Conservation (phyloP, 73 alveolate genomes). For the Durusdinium trenchii region DNA sequence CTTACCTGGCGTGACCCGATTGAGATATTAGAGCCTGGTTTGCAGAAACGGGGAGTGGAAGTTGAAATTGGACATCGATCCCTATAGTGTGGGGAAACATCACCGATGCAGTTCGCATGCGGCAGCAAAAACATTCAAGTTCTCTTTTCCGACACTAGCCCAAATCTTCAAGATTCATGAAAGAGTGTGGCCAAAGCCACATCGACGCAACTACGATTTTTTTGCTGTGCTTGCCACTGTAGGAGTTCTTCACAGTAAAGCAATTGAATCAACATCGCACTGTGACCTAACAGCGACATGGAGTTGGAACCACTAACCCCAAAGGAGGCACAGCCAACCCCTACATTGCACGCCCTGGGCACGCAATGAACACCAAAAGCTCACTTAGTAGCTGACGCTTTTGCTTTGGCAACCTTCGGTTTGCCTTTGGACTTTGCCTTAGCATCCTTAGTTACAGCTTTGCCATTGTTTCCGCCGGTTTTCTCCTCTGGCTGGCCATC, state of each 20-base stretch:
- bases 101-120: neutral
- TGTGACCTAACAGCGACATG: neutral
- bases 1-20: constrained; percentile 38
- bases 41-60: neutral
- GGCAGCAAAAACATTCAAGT: too few relatives aligned
- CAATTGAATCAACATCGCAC: neutral
- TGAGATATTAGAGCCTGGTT: too few relatives aligned
- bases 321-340: too few relatives aligned
- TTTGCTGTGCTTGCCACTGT: too few relatives aligned
- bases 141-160: neutral
- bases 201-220: too few relatives aligned
- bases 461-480: neutral
- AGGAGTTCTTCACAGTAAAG: neutral
- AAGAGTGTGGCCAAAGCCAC: too few relatives aligned
- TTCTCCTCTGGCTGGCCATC: neutral
- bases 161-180: too few relatives aligned
- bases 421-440: neutral
- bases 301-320: neutral
- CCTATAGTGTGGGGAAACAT: too few relatives aligned
- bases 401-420: neutral
- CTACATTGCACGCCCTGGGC: constrained; percentile 35
- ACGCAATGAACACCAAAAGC: neutral
- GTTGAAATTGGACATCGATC: neutral
- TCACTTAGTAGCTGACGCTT: neutral
- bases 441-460: neutral